Conservation (phyloP, 306 rosid species). For the Psophocarpus tetragonolobus region DNA sequence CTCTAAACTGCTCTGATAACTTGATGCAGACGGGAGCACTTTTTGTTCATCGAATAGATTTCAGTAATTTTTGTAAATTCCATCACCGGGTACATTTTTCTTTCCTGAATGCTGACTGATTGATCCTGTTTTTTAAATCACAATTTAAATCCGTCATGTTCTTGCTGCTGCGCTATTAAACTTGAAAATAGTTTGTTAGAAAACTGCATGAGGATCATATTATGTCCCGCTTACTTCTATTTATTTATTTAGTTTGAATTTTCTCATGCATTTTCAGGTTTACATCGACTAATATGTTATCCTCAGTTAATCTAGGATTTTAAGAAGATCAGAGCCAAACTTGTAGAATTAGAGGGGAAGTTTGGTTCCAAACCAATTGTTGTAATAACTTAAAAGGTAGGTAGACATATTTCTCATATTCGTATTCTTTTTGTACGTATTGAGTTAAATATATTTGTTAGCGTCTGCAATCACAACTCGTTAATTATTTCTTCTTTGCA, state of each 20-base stretch:
- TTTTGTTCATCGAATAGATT: constrained; percentile 72
- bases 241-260: constrained; percentile 19
- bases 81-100: constrained; percentile 51
- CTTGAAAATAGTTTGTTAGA: neutral
- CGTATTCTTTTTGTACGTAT: neutral
- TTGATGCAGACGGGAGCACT: constrained; percentile 70
- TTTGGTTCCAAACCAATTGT: constrained; percentile 64
- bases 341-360: constrained; percentile 56
- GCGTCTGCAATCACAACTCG: neutral
- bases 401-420: constrained; percentile 25
- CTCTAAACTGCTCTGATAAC: constrained; percentile 40
- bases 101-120: constrained; percentile 10
- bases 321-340: constrained; percentile 53
- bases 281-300: constrained; percentile 10
- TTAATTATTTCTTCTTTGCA: constrained; percentile 34
- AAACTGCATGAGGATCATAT: constrained; percentile 15
- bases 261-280: neutral
- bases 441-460: neutral
- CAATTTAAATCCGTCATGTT: neutral
- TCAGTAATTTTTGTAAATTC: constrained; percentile 77
- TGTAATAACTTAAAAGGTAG: constrained; percentile 83
- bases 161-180: neutral
- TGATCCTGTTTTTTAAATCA: constrained; percentile 19
- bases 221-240: neutral
- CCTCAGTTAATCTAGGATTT: constrained; percentile 54